phyloP scores from a whole-genome alignment of 148 eudicot genomes.

The Amaranthus hypochondriacus region DNA sequence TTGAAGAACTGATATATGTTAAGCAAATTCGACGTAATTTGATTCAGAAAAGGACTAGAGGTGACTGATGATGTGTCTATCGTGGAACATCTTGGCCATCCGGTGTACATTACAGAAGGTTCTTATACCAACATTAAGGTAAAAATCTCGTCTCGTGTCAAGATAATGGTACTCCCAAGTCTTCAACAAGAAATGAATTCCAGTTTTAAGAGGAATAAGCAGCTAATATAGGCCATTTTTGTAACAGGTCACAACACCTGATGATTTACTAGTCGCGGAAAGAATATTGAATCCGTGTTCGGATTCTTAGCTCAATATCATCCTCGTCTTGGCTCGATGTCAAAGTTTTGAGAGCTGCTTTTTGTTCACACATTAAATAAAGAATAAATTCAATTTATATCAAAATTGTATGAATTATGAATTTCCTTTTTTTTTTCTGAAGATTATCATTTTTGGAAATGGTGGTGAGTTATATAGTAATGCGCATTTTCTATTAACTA shows the following conservation, averaged over 20 bases:
- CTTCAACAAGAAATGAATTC: background rate
- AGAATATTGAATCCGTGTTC: constrained; percentile 53
- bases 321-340: too few species aligned
- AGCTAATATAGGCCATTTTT: constrained; percentile 1
- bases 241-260: constrained; percentile 89
- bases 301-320: constrained; percentile 8
- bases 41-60: constrained; percentile 68
- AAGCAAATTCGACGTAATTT: background rate
- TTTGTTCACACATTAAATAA: too few species aligned
- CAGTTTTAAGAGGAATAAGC: background rate
- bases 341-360: too few species aligned
- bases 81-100: constrained; percentile 93
- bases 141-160: constrained; percentile 9
- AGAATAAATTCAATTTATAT: too few species aligned
- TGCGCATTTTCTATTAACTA: too few species aligned
- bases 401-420: too few species aligned
- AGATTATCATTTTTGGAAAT: too few species aligned
- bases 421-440: too few species aligned
- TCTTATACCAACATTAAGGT: constrained; percentile 97
- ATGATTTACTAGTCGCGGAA: constrained; percentile 90
- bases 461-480: too few species aligned
- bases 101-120: constrained; percentile 90
- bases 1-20: background rate
- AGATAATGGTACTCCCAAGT: background rate
- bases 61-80: constrained; percentile 98